Percentiles rank a stretch among this genome's conserved stretches.
Conservation (phyloP, 495 filamentous ascomycete genomes). For the Lasiosphaeria ovina region DNA sequence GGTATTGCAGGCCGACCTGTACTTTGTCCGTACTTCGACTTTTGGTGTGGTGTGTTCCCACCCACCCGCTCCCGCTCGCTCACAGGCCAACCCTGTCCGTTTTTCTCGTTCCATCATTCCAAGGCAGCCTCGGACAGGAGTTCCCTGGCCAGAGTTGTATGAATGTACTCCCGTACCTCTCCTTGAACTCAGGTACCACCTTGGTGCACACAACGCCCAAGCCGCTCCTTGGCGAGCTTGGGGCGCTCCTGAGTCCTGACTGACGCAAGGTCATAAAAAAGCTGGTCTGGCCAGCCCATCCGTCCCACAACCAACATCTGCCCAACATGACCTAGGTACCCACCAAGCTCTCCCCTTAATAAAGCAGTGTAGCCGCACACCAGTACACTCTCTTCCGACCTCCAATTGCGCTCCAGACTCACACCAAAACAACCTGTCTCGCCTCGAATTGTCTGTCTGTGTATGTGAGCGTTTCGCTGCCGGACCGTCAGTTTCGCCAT, state of each 20-base stretch:
- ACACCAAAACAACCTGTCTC: not conserved
- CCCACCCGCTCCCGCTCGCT: not conserved
- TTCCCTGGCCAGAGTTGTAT: not conserved
- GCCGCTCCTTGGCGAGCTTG: not conserved
- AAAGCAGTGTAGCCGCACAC: not conserved
- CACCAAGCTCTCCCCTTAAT: not conserved
- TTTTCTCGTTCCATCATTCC: too few species aligned
- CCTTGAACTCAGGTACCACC: not conserved
- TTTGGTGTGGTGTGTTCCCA: not conserved
- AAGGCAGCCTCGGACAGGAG: not conserved
- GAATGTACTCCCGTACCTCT: not conserved
- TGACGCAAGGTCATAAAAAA: not conserved
- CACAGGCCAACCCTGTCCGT: too few species aligned
- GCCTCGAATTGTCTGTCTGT: not conserved
- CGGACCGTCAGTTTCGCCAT: slow-evolving; percentile 22
- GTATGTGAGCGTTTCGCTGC: not conserved
- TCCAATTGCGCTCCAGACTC: not conserved
- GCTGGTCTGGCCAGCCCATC: not conserved
- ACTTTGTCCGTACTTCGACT: too few species aligned
- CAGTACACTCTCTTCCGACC: not conserved
- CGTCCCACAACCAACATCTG: not conserved
- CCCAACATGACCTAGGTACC: not conserved
- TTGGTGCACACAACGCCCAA: not conserved
- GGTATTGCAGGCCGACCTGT: too few species aligned
- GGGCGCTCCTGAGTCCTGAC: not conserved